phyloP scores from a whole-genome alignment of 148 eudicot genomes.

The Persicaria maculosa region DNA sequence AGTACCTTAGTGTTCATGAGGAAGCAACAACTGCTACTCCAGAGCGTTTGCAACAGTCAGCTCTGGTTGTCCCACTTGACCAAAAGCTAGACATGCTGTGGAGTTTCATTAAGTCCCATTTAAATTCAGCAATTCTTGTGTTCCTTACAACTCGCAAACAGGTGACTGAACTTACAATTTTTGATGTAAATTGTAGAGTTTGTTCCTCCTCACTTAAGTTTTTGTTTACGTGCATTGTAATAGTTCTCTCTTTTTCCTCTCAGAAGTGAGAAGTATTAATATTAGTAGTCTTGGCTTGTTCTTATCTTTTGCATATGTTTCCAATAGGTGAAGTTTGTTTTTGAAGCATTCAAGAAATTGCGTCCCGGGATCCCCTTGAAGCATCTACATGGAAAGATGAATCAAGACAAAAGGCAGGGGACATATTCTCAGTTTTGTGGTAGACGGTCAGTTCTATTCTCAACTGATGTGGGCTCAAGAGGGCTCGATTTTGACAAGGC shows the following conservation, averaged over 20 bases:
- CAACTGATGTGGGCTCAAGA: constrained; percentile 87
- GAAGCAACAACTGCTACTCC: constrained; percentile 82
- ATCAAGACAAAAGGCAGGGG: constrained; percentile 68
- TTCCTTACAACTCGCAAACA: constrained; percentile 91
- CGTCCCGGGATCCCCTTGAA: constrained; percentile 90
- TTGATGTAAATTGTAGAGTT: not conserved
- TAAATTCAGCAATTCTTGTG: constrained; percentile 74
- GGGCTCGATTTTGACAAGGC: constrained; percentile 89
- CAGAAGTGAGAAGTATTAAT: too few relatives aligned
- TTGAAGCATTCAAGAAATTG: constrained; percentile 77
- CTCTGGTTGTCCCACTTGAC: constrained; percentile 64
- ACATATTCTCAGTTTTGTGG: constrained; percentile 75
- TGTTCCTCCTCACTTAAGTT: not conserved
- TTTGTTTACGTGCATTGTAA: too few relatives aligned
- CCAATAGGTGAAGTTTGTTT: constrained; percentile 71
- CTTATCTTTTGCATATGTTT: constrained; percentile 3
- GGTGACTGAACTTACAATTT: constrained; percentile 25
- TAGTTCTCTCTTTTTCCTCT: too few relatives aligned
- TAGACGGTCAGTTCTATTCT: constrained; percentile 56
- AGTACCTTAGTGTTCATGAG: constrained; percentile 86
- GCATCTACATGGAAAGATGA: constrained; percentile 94
- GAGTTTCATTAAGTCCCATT: constrained; percentile 85
- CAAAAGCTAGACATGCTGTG: constrained; percentile 82
- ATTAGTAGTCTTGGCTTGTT: not conserved
- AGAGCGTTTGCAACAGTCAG: constrained; percentile 55